Evolutionary conservation across 768 basidiomycete species (phyloP), one percentile per base, ranked within the genome.

Genomic region (Saitozyma podzolica): DNA sequence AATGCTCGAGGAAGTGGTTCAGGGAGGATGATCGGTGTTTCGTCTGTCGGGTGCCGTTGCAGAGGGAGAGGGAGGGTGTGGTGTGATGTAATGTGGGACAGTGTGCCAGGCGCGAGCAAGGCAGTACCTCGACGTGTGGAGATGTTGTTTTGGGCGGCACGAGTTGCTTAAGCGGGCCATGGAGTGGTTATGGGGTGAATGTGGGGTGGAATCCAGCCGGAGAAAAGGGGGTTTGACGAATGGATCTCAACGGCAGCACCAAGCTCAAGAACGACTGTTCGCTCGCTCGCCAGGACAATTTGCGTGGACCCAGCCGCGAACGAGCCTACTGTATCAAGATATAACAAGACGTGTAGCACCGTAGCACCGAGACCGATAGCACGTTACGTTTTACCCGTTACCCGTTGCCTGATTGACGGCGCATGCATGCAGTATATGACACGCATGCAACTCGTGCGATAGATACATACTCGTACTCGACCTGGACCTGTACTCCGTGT

Each of bases 1-100:
- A 79, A 43, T 89, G 89, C 80, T 83, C 87, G 64, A 80, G 77
- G 59, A 82, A 81, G 63, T 89, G 88, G 88, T 82, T 88, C 71
- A 83, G 80, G 68, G 82, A 82, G 75, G 86, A 83, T 68, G 82
- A 78, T 67, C 85, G 86, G 60, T 89, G 88, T 79, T 88, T 88
- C 48, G 77, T 88, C 56, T 90, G 89, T 72, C 82, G 87, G 41
- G 72, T 69, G 41, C 57, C 62, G 8, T 49, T 75, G 43, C 9
- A 43, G 13, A 50, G 50, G 11, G 62, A 55, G 40, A 62, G 62
- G 42, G 66, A 65, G 43, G 64, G 64, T 10, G 59, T 43, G 48
- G 43, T 52, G 40, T 65, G 29, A 29, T 29, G 40, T 65, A 5
- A 29, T 29, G 47, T 37, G 20, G 60, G 59, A 42, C 8, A 42